Evolutionary conservation across 148 eudicot species (phyloP).

Genomic region (Talinum fruticosum): DNA sequence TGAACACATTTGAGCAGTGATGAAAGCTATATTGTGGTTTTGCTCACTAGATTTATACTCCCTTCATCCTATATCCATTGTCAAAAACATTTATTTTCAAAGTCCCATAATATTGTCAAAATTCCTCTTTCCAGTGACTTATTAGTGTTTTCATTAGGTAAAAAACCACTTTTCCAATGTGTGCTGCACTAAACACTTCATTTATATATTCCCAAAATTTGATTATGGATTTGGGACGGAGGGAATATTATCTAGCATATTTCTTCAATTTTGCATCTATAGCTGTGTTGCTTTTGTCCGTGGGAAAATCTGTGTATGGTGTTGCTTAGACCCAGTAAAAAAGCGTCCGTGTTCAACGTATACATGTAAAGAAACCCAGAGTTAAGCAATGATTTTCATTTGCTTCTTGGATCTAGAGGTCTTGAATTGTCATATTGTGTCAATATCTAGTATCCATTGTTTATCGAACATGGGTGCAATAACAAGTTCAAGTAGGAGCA

Average conservation of each 20-base stretch:
- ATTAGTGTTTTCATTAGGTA: too few species aligned
- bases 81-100: too few species aligned
- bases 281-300: neutral
- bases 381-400: neutral
- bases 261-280: neutral
- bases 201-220: too few species aligned
- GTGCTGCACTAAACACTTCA: too few species aligned
- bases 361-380: neutral
- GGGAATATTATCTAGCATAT: neutral
- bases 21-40: neutral
- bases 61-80: too few species aligned
- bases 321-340: neutral
- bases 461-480: neutral
- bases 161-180: too few species aligned
- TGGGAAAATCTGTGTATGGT: neutral
- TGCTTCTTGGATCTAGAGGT: neutral
- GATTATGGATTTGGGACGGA: too few species aligned
- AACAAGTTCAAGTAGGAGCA: neutral
- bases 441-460: neutral
- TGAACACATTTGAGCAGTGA: neutral
- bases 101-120: too few species aligned
- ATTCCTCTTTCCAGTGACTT: too few species aligned
- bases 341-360: neutral
- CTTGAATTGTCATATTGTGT: too few species aligned
- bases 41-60: neutral